Conservation (phyloP, 805 yeast species). For the Maudiozyma barnettii region DNA sequence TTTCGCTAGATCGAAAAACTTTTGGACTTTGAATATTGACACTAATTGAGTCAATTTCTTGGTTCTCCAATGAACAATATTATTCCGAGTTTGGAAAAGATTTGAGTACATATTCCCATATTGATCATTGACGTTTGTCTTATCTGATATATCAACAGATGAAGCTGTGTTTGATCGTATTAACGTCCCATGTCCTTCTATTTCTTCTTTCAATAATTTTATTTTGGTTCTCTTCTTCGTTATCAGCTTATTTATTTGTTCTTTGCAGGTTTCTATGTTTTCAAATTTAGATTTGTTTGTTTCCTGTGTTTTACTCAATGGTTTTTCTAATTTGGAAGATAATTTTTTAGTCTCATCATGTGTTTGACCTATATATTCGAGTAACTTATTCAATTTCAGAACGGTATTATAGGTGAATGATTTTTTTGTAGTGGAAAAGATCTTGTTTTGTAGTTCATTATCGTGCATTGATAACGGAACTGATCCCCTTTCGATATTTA, state of each 20-base stretch:
- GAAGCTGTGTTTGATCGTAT: slow-evolving; percentile 1
- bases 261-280: slow-evolving; percentile 4
- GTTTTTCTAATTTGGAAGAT: slow-evolving; percentile 11
- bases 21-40: slow-evolving; percentile 2
- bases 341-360: slow-evolving; percentile 12
- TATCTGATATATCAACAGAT: not conserved
- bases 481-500: not conserved
- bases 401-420: slow-evolving; percentile 23
- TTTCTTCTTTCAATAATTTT: not conserved
- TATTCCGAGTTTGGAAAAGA: slow-evolving; percentile 13
- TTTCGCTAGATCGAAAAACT: not conserved
- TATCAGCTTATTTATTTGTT: slow-evolving; percentile 3
- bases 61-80: slow-evolving; percentile 8
- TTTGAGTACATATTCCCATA: slow-evolving; percentile 22
- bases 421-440: slow-evolving; percentile 2
- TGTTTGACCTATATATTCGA: slow-evolving; percentile 21
- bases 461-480: not conserved
- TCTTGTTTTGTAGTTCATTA: not conserved
- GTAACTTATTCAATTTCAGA: slow-evolving; percentile 21
- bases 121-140: slow-evolving; percentile 11
- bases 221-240: slow-evolving; percentile 2
- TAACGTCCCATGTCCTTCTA: not conserved
- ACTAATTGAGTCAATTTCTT: slow-evolving; percentile 16
- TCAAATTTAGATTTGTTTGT: slow-evolving; percentile 3
- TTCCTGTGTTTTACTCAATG: not conserved